phyloP scores from a whole-genome alignment of 176 grass and related monocot genomes.

The Pontederia paniculata region DNA sequence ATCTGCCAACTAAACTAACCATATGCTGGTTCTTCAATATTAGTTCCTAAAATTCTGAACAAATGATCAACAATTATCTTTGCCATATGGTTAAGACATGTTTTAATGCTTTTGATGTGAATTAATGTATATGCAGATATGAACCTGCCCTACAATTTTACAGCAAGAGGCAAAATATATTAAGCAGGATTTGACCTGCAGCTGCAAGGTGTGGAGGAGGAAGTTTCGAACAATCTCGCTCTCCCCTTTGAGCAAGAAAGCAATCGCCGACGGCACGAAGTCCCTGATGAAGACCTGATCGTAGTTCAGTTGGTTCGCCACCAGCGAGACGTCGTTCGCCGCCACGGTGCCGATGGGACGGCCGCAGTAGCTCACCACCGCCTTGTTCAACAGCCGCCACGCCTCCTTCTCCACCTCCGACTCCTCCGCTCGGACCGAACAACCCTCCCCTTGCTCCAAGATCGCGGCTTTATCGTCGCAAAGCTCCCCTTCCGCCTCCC shows the following conservation, averaged over 20 bases:
- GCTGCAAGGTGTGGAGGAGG: slow-evolving; percentile 89
- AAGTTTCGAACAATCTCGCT: slow-evolving; percentile 88
- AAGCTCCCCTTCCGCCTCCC: slow-evolving; percentile 18
- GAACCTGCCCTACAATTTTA: neutral
- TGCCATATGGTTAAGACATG: too few relatives aligned
- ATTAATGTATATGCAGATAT: neutral
- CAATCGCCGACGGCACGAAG: slow-evolving; percentile 81
- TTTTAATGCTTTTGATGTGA: neutral
- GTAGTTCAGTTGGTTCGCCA: slow-evolving; percentile 64
- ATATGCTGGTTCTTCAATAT: too few relatives aligned
- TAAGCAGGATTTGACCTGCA: slow-evolving; percentile 37
- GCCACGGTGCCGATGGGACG: slow-evolving; percentile 72
- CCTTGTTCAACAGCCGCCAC: slow-evolving; percentile 60
- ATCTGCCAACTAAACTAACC: too few relatives aligned
- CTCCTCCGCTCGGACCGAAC: slow-evolving; percentile 36
- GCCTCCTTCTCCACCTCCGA: slow-evolving; percentile 81
- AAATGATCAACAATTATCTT: too few relatives aligned
- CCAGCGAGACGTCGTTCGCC: slow-evolving; percentile 52
- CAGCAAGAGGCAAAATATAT: neutral
- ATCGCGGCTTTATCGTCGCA: slow-evolving; percentile 17
- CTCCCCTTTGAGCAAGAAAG: slow-evolving; percentile 77
- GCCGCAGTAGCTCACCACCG: slow-evolving; percentile 63
- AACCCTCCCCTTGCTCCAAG: slow-evolving; percentile 13
- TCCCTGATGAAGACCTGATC: slow-evolving; percentile 98
- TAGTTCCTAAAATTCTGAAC: too few relatives aligned